Percentiles rank a stretch among this genome's conserved stretches.
Conservation (phyloP, 108 stramenopile species). For the Aurantiochytrium sp. region DNA sequence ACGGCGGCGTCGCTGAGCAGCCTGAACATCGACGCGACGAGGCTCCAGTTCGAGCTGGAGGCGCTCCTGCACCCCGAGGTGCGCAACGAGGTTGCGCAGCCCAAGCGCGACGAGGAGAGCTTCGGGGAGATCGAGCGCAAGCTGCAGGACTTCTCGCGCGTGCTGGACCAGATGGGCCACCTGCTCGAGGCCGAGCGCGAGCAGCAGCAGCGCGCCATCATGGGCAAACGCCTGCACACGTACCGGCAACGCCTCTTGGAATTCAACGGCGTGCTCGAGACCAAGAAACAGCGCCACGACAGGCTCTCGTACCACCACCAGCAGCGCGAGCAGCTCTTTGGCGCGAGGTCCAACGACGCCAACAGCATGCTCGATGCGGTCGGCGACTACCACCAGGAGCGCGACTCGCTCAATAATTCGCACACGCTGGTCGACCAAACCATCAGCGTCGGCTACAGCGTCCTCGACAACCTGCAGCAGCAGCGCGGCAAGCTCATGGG, state of each 20-base stretch:
- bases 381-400: background rate
- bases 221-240: background rate
- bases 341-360: background rate
- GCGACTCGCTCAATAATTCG: background rate
- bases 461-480: slow-evolving; percentile 13
- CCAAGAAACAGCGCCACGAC: background rate
- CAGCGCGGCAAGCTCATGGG: background rate
- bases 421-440: background rate
- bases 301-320: background rate
- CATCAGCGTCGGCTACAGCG: background rate
- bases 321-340: slow-evolving; percentile 5
- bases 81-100: background rate
- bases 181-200: background rate
- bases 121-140: background rate
- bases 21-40: background rate
- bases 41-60: slow-evolving; percentile 12
- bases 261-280: background rate
- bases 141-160: background rate
- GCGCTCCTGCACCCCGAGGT: slow-evolving; percentile 4
- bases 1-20: background rate
- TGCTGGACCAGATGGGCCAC: background rate
- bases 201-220: background rate
- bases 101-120: slow-evolving; percentile 4
- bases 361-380: background rate
- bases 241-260: background rate